A percentile compares a stretch with the other conserved stretches of the same genome.
phyloP scores from a whole-genome alignment of 2,329 filamentous ascomycete species.

The Trichoderma simmonsii region DNA sequence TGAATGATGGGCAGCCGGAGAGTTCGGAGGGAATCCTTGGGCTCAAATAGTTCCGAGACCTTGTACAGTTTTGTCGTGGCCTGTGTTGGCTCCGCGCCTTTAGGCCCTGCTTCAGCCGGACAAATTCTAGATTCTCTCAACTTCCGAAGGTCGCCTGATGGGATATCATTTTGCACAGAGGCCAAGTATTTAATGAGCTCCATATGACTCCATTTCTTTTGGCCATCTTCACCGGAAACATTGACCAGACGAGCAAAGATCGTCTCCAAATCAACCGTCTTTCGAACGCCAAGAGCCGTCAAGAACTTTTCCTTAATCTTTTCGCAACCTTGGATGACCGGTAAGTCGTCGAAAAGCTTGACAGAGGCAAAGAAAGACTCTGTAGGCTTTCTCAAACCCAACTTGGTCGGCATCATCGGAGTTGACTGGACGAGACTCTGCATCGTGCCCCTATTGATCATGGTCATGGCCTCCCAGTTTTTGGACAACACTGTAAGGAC shows the following conservation, averaged over 20 bases:
- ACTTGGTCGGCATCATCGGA: constrained; percentile 82
- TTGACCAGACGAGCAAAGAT: constrained; percentile 85
- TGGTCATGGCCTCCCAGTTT: constrained; percentile 78
- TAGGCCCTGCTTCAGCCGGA: constrained; percentile 66
- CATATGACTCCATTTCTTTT: constrained; percentile 80
- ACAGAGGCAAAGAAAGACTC: constrained; percentile 94
- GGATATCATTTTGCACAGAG: constrained; percentile 87
- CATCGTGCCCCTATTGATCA: constrained; percentile 62
- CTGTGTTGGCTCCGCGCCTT: constrained; percentile 52
- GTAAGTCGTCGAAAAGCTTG: constrained; percentile 90
- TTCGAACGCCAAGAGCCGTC: constrained; percentile 78
- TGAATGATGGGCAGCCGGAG: constrained; percentile 74
- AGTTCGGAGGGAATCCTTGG: constrained; percentile 64
- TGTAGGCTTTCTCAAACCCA: constrained; percentile 79
- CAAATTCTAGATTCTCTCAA: constrained; percentile 77
- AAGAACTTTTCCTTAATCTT: constrained; percentile 90
- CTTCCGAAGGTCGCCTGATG: constrained; percentile 72
- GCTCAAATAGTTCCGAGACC: constrained; percentile 78
- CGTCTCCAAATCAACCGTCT: constrained; percentile 90
- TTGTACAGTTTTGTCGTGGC: constrained; percentile 59
- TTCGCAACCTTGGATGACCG: constrained; percentile 71
- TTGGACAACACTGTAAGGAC: constrained; percentile 81
- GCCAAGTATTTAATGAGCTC: constrained; percentile 93
- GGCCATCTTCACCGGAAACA: constrained; percentile 49
- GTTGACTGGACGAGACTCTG: constrained; percentile 61